Percentiles rank a stretch among this genome's conserved stretches.
Conservation (phyloP, 2,329 filamentous ascomycete genomes). For the Nemania bipapillata region DNA sequence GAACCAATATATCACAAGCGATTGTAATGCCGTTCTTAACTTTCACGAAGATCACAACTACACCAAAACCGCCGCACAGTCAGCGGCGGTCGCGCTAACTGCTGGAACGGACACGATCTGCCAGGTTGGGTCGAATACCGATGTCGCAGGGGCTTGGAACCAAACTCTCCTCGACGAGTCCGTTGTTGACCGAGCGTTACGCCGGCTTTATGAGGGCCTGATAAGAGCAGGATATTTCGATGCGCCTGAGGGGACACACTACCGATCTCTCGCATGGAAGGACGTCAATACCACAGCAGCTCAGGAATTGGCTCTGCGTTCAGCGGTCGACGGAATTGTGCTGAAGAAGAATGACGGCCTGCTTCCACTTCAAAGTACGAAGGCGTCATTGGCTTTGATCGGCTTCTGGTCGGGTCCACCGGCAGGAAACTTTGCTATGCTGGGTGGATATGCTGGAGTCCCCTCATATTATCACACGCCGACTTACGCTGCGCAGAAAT, state of each 20-base stretch:
- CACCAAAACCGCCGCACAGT: slow-evolving; percentile 52
- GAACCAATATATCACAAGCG: slow-evolving; percentile 71
- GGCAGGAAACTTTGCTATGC: slow-evolving; percentile 46
- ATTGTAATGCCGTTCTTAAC: slow-evolving; percentile 72
- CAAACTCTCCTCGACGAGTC: slow-evolving; percentile 46
- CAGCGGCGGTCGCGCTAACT: slow-evolving; percentile 51
- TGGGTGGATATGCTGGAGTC: slow-evolving; percentile 32
- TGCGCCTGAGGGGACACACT: slow-evolving; percentile 40
- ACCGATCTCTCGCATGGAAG: slow-evolving; percentile 43
- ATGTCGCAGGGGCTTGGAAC: slow-evolving; percentile 49
- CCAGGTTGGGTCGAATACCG: slow-evolving; percentile 46
- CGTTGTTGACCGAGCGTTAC: slow-evolving; percentile 48
- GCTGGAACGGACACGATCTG: slow-evolving; percentile 54
- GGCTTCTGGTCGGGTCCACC: slow-evolving; percentile 43
- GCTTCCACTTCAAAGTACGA: slow-evolving; percentile 40
- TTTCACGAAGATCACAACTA: slow-evolving; percentile 61
- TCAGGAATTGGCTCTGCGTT: slow-evolving; percentile 44
- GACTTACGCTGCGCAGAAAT: slow-evolving; percentile 20
- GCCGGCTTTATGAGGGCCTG: slow-evolving; percentile 51
- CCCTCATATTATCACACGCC: slow-evolving; percentile 33
- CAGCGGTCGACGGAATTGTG: slow-evolving; percentile 46
- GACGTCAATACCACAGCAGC: slow-evolving; percentile 45
- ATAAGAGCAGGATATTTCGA: slow-evolving; percentile 52
- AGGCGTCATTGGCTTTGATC: slow-evolving; percentile 43
- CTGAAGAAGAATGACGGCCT: slow-evolving; percentile 48